Base-by-base conservation (phyloP, 108 stramenopile species). In the Thalassiosira profunda region DNA sequence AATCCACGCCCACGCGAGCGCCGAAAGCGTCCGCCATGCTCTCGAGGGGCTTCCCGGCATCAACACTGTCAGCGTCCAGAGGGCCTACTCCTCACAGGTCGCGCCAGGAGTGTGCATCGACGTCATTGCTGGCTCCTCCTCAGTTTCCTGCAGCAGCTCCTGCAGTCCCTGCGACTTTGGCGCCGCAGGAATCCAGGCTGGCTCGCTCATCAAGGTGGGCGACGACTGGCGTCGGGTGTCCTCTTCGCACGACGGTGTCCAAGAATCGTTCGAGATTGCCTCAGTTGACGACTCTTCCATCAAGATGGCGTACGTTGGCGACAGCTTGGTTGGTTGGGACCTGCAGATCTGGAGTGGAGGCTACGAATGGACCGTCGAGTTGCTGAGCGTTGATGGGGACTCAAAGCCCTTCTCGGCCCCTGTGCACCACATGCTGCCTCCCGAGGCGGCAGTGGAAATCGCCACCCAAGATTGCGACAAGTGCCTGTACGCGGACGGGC, bases 341-440 rank as follows among this genome's bases (percentile, higher is more conserved):
- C 38, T 89, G 23, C 76, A 84, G 30, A 33, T 53, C 17, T 91
- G 88, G 88, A 80, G 85, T 1, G 67, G 85, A 35, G 90, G 90
- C 3, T 91, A 85, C 67, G 84, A 82, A 56, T 95, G 91, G 91
- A 72, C 80, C 1, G 86, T 95, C 2, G 63, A 70, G 9, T 85
- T 93, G 44, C 58, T 86, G 12, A 56, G 63, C 57, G 78, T 72
- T 23, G 28, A 73, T 24, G 80, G 76, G 41, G 75, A 73, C 3
- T 51, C 62, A 17, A 55, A 65, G 46, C 72, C 79, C 15, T 31
- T 86, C 8, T 56, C 60, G 2, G 54, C 74, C 10, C 86, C 86
- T 14, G 41, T 40, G 10, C 83, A 84, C 70, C 70, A 64, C 37
- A 28, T 86, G 28, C 42, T 67, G 20, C 79, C 89, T 31, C 2